Evolutionary conservation across 768 basidiomycete genomes (phyloP), one percentile per base, ranked within the genome.

Genomic region (Omphalotus guepiniiformis): DNA sequence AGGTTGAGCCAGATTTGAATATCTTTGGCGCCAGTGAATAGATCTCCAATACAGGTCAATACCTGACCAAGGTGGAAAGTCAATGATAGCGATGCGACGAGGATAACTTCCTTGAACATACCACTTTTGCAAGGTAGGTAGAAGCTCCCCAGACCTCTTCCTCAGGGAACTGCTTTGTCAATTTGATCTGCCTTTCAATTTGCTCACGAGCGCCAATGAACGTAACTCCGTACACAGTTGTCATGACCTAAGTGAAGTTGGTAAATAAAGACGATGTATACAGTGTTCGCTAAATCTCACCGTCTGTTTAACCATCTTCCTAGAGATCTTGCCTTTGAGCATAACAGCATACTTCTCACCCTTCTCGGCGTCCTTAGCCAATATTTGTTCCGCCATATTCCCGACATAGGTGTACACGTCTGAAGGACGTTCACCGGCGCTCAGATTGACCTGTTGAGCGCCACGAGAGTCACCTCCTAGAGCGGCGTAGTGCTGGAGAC

Each of bases 261-360:
- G 38, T 5, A 15, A 39, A 28, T 16, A 29, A 47, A 34, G 48
- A 46, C 27, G 27, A 18, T 38, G 28, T 22, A 39, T 26, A 9
- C 37, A 11, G 18, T 19, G 27, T 2, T 40, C 1, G n/a, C 27
- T 27, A 45, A 35, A 42, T 69, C 79, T 39, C 30, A 88, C 91
- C 19, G 96, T 97, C 71, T 98, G 95, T 73, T 99, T 99, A 56
- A 99, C 95, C 15, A 96, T 85, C 66, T 99, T 98, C 19, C 96
- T 70, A 16, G 90, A 75, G 25, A 99, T 75, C 64, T 90, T 91
- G 26, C 89, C 91, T 34, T 71, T 45, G 22, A 95, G 72, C 53
- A 88, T 54, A 40, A 66, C 51, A 0, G 93, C 95, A 46, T 70
- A 65, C 45, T 69, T 61, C 8, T 76, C 62, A 1, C 79, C 83